Percentiles rank a stretch among this genome's conserved stretches.
Conservation (phyloP, 305 asterid genomes). For the Fraxinus angustifolia region DNA sequence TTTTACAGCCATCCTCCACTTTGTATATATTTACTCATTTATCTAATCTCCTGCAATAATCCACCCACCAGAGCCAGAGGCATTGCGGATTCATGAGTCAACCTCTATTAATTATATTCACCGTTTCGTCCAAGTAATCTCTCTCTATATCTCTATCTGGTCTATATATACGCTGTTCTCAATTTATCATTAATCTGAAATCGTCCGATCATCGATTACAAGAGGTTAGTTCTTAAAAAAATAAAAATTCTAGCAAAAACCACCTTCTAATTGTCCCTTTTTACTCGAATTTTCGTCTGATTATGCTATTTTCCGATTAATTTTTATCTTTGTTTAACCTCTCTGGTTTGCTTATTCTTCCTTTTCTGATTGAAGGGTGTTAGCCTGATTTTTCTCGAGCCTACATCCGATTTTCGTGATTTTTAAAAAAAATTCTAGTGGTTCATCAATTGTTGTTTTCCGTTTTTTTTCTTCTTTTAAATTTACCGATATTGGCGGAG, state of each 20-base stretch:
- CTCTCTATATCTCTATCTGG: not conserved
- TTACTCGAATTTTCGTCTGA: not conserved
- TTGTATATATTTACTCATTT: not conserved
- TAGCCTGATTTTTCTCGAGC: not conserved
- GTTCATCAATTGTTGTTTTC: not conserved
- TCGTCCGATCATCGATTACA: slow-evolving; percentile 2
- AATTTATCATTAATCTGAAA: not conserved
- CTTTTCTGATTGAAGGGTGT: not conserved
- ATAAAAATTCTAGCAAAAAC: not conserved
- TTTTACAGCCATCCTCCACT: not conserved
- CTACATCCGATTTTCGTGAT: not conserved
- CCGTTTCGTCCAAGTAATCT: slow-evolving; percentile 7
- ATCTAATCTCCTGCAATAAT: not conserved
- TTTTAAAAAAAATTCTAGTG: not conserved
- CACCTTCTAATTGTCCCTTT: not conserved
- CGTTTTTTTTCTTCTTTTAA: not conserved
- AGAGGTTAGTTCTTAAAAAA: not conserved
- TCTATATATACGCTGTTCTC: not conserved
- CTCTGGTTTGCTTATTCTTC: not conserved
- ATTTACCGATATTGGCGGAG: not conserved
- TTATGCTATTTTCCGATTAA: not conserved
- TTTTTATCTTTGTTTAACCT: not conserved
- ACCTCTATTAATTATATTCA: not conserved
- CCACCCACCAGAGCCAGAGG: not conserved
- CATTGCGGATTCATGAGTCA: slow-evolving; percentile 5